Evolutionary conservation across 1,139 yeast species (phyloP), one percentile per base, ranked within the genome.

Genomic region (Geotrichum candidum): DNA sequence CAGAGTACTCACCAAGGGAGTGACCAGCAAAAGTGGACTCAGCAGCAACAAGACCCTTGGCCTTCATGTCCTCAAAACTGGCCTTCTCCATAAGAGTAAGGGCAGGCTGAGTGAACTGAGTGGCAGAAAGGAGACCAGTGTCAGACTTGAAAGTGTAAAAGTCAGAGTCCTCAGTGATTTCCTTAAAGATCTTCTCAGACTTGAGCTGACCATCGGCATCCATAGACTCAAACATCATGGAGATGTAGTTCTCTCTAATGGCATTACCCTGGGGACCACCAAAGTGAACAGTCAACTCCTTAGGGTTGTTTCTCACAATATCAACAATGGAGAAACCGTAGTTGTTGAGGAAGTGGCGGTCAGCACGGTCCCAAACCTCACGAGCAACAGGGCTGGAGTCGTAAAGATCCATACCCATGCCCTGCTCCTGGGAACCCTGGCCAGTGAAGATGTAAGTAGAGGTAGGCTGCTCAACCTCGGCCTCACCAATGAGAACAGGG

Each of bases 381-480:
- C 86, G 87, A 63, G 99, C 99, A 75, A 95, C 97, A 53, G 84
- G 90, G 61, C 97, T 89, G 58, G 90, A 83, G 67, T 86, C 87
- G 78, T 94, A 94, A 74, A 94, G 83, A 77, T 95, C 99, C 99
- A 94, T 94, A 81, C 99, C 99, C 99, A 94, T 94, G 75, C 98
- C 98, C 81, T 95, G 99, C 78, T 95, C 99, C 80, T 94, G 99
- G 64, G 99, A 92, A 76, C 99, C 99, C 82, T 94, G 99, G 75
- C 99, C 99, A 68, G 99, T 94, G 80, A 95, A 94, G 64, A 94
- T 97, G 75, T 89, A 94, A 23, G 99, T 88, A 57, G 99, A 90
- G 63, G 87, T 88, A 58, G 99, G 99, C 79, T 94, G 99, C 71
- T 94, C 98, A 72, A 95, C 92, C 80, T 94, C 99, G 61, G 99